A percentile compares a stretch with the other conserved stretches of the same genome.
These are phyloP conservation scores for Incumbomyces lentus DNA, from an alignment of 2,329 filamentous ascomycete species.

Conservation along the genomic window DNA sequence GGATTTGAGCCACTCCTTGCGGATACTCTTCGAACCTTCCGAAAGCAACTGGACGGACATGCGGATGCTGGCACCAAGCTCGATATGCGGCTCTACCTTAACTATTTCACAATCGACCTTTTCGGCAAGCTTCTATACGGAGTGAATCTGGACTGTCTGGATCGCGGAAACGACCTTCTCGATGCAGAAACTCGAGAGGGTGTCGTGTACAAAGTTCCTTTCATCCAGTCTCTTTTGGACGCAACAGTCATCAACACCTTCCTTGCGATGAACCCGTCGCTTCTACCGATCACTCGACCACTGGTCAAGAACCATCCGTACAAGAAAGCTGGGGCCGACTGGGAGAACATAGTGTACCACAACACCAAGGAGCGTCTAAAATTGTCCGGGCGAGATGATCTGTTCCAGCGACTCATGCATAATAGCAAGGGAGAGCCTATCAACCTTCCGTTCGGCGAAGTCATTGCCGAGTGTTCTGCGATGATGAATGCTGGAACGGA, in stretches of 20 bases:
- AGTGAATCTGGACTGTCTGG: constrained; percentile 7
- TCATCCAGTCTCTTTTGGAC: constrained; percentile 16
- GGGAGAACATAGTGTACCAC: constrained; percentile 19
- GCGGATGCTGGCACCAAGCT: constrained; percentile 1
- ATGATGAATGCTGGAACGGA: constrained; percentile 16
- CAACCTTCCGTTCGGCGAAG: constrained; percentile 8
- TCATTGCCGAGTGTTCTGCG: constrained; percentile 11
- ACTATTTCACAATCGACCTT: constrained; percentile 17
- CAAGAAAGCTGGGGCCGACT: constrained; percentile 13
- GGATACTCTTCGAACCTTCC: constrained; percentile 6
- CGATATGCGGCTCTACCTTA: constrained; percentile 14
- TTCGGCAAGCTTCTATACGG: constrained; percentile 10
- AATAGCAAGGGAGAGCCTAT: constrained; percentile 8
- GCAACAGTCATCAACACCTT: constrained; percentile 16
- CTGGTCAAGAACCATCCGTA: constrained; percentile 14
- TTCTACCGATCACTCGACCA: constrained; percentile 12
- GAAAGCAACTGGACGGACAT: constrained; percentile 6
- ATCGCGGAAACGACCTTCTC: constrained; percentile 12
- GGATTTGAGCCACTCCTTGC: constrained; percentile 13
- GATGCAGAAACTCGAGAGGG: constrained; percentile 11
- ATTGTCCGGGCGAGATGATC: constrained; percentile 3
- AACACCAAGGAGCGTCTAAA: constrained; percentile 14
- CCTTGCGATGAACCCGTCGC: constrained; percentile 15
- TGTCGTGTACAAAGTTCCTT: constrained; percentile 12
- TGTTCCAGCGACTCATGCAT: constrained; percentile 12